Conservation (phyloP, 257 asterid genomes). For the Capsicum chinense region DNA sequence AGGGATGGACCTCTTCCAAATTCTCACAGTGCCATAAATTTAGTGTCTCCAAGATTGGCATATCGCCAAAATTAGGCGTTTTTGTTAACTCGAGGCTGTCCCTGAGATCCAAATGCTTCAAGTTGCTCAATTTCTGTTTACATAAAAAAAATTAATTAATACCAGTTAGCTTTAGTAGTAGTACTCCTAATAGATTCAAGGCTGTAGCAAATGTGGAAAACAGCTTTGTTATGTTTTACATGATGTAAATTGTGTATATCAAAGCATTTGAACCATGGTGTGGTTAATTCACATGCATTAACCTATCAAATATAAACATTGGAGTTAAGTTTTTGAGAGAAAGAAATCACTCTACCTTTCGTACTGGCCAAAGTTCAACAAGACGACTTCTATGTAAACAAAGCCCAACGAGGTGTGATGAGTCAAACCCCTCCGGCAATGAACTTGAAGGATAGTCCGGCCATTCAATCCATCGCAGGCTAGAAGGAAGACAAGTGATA, state of each 20-base stretch:
- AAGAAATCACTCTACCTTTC: neutral
- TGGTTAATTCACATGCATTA: neutral
- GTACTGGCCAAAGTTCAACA: neutral
- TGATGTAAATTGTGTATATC: neutral
- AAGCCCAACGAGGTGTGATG: neutral
- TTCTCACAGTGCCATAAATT: neutral
- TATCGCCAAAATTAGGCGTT: neutral
- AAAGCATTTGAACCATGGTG: neutral
- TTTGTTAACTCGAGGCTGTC: neutral
- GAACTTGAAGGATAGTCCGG: neutral
- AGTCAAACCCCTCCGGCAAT: conserved; percentile 4
- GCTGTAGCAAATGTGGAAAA: too few relatives aligned
- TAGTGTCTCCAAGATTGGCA: neutral
- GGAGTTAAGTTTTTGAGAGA: neutral
- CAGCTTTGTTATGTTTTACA: too few relatives aligned
- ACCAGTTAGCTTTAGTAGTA: too few relatives aligned
- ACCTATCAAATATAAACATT: neutral
- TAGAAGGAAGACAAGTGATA: conserved; percentile 6
- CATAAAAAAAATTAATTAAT: neutral
- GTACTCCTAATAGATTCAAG: too few relatives aligned
- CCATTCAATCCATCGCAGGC: neutral
- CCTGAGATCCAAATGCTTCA: neutral
- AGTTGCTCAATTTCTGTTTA: neutral
- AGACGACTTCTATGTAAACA: fast-evolving
- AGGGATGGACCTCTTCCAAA: conserved; percentile 1